Percentiles rank a stretch among this genome's conserved stretches.
phyloP scores from a whole-genome alignment of 148 eudicot species.

The Limonium bicolor region DNA sequence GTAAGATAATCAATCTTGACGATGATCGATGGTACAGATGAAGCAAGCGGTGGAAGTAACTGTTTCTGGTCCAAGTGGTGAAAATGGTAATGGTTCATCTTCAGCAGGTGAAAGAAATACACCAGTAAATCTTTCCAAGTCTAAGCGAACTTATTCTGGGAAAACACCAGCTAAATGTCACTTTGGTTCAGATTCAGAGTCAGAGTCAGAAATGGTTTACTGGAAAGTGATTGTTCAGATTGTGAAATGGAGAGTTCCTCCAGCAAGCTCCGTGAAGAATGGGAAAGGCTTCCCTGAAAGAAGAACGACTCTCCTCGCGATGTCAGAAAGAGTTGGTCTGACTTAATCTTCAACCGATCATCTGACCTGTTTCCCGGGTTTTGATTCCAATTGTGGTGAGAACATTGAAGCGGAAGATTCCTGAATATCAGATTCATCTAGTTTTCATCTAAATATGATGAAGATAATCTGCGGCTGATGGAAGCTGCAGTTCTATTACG shows the following conservation, averaged over 20 bases:
- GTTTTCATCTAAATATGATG: no score
- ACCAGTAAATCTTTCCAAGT: conserved; percentile 29
- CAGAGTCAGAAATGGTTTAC: conserved; percentile 23
- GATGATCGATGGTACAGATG: conserved; percentile 31
- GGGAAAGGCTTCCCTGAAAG: conserved; percentile 53
- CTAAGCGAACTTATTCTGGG: conserved; percentile 68
- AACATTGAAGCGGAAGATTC: conserved; percentile 6
- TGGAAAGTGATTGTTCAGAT: conserved; percentile 49
- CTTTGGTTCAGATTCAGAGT: conserved; percentile 35
- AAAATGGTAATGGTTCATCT: conserved; percentile 11
- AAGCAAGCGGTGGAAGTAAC: conserved; percentile 10
- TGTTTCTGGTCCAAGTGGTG: no score
- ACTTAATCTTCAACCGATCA: no score
- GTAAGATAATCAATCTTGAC: conserved; percentile 45
- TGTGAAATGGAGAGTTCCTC: conserved; percentile 61
- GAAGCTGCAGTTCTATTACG: no score
- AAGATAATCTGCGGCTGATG: no score
- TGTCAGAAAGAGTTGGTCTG: no score
- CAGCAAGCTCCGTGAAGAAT: conserved; percentile 36
- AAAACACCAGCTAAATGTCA: conserved; percentile 23
- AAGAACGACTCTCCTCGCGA: no score
- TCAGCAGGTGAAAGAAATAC: conserved; percentile 15
- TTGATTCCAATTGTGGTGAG: conserved; percentile 11
- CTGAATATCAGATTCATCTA: no score
- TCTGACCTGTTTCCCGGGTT: conserved; percentile 14